Evolutionary conservation across 371 early-diverging fungal species (phyloP).

Genomic region (Mortierella sp.): DNA sequence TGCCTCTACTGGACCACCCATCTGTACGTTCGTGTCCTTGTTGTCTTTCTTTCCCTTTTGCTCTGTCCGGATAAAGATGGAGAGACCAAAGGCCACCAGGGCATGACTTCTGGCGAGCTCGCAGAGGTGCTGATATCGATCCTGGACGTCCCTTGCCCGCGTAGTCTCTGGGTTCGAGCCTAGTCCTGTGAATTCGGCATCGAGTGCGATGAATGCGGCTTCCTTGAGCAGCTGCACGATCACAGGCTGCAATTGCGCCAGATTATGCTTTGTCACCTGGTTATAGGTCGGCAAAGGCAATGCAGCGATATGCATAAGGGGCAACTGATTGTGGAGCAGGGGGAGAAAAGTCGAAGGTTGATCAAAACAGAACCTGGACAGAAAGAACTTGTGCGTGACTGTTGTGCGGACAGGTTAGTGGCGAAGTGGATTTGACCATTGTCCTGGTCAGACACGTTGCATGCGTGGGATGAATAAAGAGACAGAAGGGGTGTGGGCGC

Average conservation of each 20-base stretch:
- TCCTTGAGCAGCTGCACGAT: slow-evolving; percentile 53
- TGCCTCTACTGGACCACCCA: neutral
- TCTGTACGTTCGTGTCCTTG: neutral
- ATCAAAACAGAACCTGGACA: too few species aligned
- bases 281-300: slow-evolving; percentile 52
- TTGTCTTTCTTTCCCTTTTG: neutral
- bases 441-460: too few species aligned
- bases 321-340: neutral
- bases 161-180: slow-evolving; percentile 56
- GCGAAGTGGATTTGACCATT: too few species aligned
- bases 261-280: slow-evolving; percentile 63
- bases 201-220: slow-evolving; percentile 82
- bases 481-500: too few species aligned
- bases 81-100: slow-evolving; percentile 85
- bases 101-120: slow-evolving; percentile 76
- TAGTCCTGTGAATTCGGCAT: slow-evolving; percentile 92
- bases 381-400: too few species aligned
- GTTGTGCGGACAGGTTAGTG: too few species aligned
- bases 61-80: slow-evolving; percentile 64
- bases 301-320: slow-evolving; percentile 13
- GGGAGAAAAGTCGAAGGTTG: neutral
- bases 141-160: slow-evolving; percentile 69
- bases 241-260: slow-evolving; percentile 53
- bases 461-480: too few species aligned
- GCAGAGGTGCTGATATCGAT: slow-evolving; percentile 78